A percentile compares a stretch with the other conserved stretches of the same genome.
Conservation (phyloP, 1,284 basidiomycete genomes). For the Stereum hirsutum region DNA sequence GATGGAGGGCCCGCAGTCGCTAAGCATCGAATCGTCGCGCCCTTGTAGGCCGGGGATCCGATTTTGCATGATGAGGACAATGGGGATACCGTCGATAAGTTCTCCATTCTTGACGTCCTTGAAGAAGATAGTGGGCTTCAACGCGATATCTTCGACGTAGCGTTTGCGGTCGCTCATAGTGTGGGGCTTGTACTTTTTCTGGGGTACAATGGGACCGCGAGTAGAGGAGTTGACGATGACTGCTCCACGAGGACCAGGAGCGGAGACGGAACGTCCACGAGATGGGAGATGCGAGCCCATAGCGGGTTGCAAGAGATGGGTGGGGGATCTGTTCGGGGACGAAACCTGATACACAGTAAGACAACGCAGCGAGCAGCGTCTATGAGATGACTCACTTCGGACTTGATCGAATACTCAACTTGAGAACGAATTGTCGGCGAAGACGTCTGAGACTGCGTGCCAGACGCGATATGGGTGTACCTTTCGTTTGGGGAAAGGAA, state of each 20-base stretch:
- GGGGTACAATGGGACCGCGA: conserved; percentile 34
- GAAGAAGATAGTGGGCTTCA: conserved; percentile 59
- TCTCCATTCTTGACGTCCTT: conserved; percentile 37
- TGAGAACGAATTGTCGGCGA: no score
- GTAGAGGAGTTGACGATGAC: background rate
- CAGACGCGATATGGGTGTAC: no score
- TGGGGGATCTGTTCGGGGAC: no score
- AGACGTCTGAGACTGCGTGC: no score
- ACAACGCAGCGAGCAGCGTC: no score
- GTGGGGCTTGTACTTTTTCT: conserved; percentile 61
- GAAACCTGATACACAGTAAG: no score
- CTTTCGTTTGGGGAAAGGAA: no score
- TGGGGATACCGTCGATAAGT: conserved; percentile 48
- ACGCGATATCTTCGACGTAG: conserved; percentile 57
- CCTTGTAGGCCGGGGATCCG: conserved; percentile 31
- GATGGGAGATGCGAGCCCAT: no score
- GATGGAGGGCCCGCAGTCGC: conserved; percentile 63
- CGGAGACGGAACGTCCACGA: conserved; percentile 6
- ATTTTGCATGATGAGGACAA: conserved; percentile 40
- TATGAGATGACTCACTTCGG: no score
- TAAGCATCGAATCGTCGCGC: conserved; percentile 56
- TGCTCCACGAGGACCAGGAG: no score
- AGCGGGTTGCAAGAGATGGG: no score
- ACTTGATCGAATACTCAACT: no score
- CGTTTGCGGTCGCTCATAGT: conserved; percentile 65